These are phyloP conservation scores for Puccinia polysora DNA, from an alignment of 1,284 basidiomycete genomes.

Conservation along the genomic window DNA sequence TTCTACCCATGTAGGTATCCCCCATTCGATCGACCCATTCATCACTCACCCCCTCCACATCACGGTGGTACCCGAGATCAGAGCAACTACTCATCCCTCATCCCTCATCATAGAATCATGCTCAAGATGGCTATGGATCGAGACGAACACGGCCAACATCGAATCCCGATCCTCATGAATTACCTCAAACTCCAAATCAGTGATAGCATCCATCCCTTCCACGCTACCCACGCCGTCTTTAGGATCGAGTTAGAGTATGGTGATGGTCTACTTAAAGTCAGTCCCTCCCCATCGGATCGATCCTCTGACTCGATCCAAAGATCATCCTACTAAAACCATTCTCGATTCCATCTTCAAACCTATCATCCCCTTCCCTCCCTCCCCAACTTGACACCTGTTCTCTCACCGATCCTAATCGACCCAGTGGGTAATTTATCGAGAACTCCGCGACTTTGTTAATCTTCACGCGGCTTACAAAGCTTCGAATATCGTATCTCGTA, in stretches of 20 bases:
- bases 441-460: conserved; percentile 84
- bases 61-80: no score
- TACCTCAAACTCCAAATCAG: conserved; percentile 75
- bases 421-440: conserved; percentile 75
- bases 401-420: conserved; percentile 18
- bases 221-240: conserved; percentile 74
- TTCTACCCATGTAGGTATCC: conserved; percentile 1
- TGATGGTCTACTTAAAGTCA: conserved; percentile 48
- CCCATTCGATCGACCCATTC: no score
- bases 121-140: conserved; percentile 84
- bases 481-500: conserved; percentile 62
- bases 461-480: conserved; percentile 86
- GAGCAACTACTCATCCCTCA: not conserved
- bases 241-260: conserved; percentile 66
- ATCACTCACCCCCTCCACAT: no score
- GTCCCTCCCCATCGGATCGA: no score
- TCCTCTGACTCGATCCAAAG: no score
- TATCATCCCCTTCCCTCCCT: not conserved
- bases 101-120: conserved; percentile 58
- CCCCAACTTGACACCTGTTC: not conserved
- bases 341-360: no score
- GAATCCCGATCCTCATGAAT: conserved; percentile 81
- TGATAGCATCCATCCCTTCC: conserved; percentile 75
- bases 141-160: conserved; percentile 76
- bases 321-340: no score